Evolutionary conservation across 495 filamentous ascomycete species (phyloP).

Genomic region (Chaetomium cochliodes): DNA sequence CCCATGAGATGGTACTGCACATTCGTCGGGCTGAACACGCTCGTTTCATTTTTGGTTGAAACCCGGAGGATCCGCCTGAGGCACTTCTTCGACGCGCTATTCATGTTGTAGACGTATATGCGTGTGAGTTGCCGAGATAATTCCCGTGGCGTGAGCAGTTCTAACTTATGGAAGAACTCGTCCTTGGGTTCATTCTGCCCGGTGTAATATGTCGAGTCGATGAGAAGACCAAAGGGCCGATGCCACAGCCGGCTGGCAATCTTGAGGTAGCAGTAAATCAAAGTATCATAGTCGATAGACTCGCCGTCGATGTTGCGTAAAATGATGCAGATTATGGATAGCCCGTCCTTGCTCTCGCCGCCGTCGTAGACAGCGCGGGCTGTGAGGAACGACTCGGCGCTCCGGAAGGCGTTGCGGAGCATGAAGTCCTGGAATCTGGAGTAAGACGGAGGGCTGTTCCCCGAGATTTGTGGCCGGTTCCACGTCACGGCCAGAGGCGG

Average conservation of each 20-base stretch:
- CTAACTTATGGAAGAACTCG: slow-evolving; percentile 56
- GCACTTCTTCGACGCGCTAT: slow-evolving; percentile 61
- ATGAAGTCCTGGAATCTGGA: slow-evolving; percentile 69
- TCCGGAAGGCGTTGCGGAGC: slow-evolving; percentile 62
- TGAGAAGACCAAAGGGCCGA: slow-evolving; percentile 60
- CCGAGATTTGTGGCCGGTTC: slow-evolving; percentile 58
- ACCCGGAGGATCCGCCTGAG: slow-evolving; percentile 58
- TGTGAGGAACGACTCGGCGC: slow-evolving; percentile 58
- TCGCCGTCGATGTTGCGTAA: slow-evolving; percentile 61
- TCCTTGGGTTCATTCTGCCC: slow-evolving; percentile 61
- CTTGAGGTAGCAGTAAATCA: slow-evolving; percentile 65
- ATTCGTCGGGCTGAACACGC: slow-evolving; percentile 57
- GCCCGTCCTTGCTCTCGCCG: slow-evolving; percentile 65
- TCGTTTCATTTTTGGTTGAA: slow-evolving; percentile 54
- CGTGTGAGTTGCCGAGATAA: slow-evolving; percentile 54
- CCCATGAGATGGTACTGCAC: slow-evolving; percentile 62
- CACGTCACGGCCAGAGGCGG: slow-evolving; percentile 63
- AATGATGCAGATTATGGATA: slow-evolving; percentile 65
- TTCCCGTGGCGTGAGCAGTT: slow-evolving; percentile 58
- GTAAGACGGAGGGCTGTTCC: slow-evolving; percentile 58
- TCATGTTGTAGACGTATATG: slow-evolving; percentile 69
- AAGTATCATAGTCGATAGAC: slow-evolving; percentile 57
- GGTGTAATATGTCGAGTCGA: slow-evolving; percentile 65
- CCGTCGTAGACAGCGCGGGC: slow-evolving; percentile 65
- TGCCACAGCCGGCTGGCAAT: slow-evolving; percentile 67